A percentile compares a stretch with the other conserved stretches of the same genome.
phyloP scores from a whole-genome alignment of 768 basidiomycete species.

The Tylopilus rubrobrunneus region DNA sequence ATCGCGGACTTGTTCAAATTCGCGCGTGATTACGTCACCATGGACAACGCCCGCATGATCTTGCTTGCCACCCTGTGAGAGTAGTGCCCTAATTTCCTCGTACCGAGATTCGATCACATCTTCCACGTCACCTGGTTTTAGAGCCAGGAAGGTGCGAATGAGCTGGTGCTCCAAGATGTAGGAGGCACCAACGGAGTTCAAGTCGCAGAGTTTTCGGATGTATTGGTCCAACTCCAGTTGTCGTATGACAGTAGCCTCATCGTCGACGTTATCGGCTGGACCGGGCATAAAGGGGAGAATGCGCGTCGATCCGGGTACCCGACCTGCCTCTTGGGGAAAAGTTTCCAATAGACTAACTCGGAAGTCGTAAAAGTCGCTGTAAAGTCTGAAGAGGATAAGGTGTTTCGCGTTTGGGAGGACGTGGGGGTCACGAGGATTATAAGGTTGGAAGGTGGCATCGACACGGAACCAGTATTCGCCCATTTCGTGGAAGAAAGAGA shows the following conservation, averaged over 20 bases:
- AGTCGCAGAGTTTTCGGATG: slow-evolving; percentile 70
- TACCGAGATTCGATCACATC: slow-evolving; percentile 59
- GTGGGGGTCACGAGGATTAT: slow-evolving; percentile 53
- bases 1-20: slow-evolving; percentile 43
- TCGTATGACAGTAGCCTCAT: slow-evolving; percentile 74
- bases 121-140: slow-evolving; percentile 83
- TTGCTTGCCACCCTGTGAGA: slow-evolving; percentile 31
- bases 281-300: slow-evolving; percentile 98
- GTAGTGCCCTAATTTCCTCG: slow-evolving; percentile 56
- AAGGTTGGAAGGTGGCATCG: slow-evolving; percentile 85
- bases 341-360: slow-evolving; percentile 83
- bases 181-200: slow-evolving; percentile 62
- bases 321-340: slow-evolving; percentile 91
- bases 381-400: slow-evolving; percentile 88
- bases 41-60: slow-evolving; percentile 34
- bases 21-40: slow-evolving; percentile 28
- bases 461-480: slow-evolving; percentile 98
- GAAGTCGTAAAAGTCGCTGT: slow-evolving; percentile 98
- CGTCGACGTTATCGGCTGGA: slow-evolving; percentile 80
- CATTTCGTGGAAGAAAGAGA: slow-evolving; percentile 96
- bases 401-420: slow-evolving; percentile 64
- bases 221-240: slow-evolving; percentile 87
- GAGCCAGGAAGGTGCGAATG: slow-evolving; percentile 77
- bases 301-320: slow-evolving; percentile 58
- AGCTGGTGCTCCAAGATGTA: slow-evolving; percentile 80